Evolutionary conservation across 208 protist species (phyloP), one percentile per base, ranked within the genome.

Genomic region (Trypanosoma scelopori): DNA sequence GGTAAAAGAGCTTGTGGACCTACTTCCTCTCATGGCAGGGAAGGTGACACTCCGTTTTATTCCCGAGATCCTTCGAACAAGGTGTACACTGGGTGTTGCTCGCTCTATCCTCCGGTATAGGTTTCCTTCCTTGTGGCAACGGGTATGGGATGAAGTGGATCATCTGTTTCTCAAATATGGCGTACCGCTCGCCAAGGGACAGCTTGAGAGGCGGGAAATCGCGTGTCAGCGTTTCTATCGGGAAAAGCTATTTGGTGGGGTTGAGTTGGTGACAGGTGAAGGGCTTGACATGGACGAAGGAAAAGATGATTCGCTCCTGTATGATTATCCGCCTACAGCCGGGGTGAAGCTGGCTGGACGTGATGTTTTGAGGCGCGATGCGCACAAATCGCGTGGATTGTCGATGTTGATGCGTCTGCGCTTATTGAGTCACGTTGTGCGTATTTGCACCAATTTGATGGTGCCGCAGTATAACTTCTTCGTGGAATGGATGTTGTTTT

Each of bases 1-100:
- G 78, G 71, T 87, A 13, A 78, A 59, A 48, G 61, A 82, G 30
- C 56, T 70, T 22, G 67, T 61, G 20, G 35, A 57, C 22, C 3
- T 73, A 18, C 32, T 55, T 12, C 67, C 67, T 3, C 30, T 60
- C 28, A 13, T 73, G 22, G 66, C 39, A 37, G 51, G 37, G 13
- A 13, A 52, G 20, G 13, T 52, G 42, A 55, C 35, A 7, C 45
- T 65, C 42, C 16, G 49, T 30, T 62, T 27, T 65, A 12, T 61
- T 48, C 13, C 39, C 22, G 45, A 66, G 20, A 61, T 23, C 0
- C 18, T 69, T 32, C n/a, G 41, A 49, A 57, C 27, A 43, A 1
- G 42, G 16, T 25, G 32, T 30, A 46, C 51, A 22, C 25, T 41
- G 53, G 16, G 23, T 9, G 35, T 53, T 46, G 27, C 35, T 4